These are phyloP conservation scores for Lachancea quebecensis DNA, from an alignment of 805 yeast species.

Conservation along the genomic window DNA sequence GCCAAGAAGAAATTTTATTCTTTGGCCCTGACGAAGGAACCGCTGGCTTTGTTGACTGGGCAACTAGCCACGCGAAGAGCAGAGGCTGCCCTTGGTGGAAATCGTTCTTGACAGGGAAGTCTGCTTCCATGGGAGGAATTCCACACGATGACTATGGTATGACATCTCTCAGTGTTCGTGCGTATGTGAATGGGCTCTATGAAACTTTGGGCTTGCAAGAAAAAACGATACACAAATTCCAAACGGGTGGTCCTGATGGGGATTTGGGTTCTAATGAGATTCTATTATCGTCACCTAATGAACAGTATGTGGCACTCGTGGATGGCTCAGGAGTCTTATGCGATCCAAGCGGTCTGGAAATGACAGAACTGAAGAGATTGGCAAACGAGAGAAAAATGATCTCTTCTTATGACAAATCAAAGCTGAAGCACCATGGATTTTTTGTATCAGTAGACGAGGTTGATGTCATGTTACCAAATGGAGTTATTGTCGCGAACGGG, in stretches of 20 bases:
- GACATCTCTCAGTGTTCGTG: slow-evolving; percentile 92
- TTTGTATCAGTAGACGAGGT: slow-evolving; percentile 78
- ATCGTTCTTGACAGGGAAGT: slow-evolving; percentile 94
- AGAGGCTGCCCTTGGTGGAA: slow-evolving; percentile 99
- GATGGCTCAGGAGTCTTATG: slow-evolving; percentile 95
- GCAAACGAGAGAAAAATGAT: slow-evolving; percentile 76
- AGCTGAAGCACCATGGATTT: slow-evolving; percentile 70
- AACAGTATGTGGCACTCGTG: slow-evolving; percentile 78
- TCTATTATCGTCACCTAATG: slow-evolving; percentile 66
- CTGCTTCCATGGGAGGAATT: slow-evolving; percentile 88
- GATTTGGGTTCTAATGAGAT: slow-evolving; percentile 96
- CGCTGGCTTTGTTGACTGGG: slow-evolving; percentile 95
- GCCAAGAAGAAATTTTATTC: slow-evolving; percentile 81
- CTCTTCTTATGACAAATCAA: slow-evolving; percentile 55
- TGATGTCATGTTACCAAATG: slow-evolving; percentile 72
- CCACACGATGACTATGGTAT: slow-evolving; percentile 98
- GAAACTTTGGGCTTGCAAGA: slow-evolving; percentile 62
- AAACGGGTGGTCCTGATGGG: slow-evolving; percentile 99
- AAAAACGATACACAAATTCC: slow-evolving; percentile 64
- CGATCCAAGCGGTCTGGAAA: slow-evolving; percentile 86
- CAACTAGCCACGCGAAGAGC: slow-evolving; percentile 82
- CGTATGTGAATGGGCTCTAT: slow-evolving; percentile 82
- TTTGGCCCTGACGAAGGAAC: slow-evolving; percentile 99
- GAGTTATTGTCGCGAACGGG: slow-evolving; percentile 69
- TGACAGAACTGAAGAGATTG: slow-evolving; percentile 65